Conservation (phyloP, 345 rosid genomes). For the Hirschfeldia incana region DNA sequence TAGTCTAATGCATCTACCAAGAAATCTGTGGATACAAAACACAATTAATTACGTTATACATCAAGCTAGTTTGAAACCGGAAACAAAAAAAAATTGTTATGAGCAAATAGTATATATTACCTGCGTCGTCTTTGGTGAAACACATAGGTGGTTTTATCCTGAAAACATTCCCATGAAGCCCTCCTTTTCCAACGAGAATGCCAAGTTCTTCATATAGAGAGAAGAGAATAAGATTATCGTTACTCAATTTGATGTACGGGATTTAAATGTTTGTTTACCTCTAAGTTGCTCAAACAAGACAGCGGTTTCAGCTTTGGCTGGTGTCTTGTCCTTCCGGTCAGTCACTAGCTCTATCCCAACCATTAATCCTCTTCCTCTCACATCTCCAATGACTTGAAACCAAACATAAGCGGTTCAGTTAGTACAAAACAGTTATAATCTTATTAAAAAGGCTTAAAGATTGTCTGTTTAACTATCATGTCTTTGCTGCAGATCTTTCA, state of each 20-base stretch:
- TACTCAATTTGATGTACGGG: not conserved
- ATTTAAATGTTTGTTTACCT: slow-evolving; percentile 46
- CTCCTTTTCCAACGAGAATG: slow-evolving; percentile 85
- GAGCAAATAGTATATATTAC: slow-evolving; percentile 27
- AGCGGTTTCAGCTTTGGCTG: slow-evolving; percentile 81
- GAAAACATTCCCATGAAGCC: slow-evolving; percentile 84
- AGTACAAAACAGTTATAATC: too few species aligned
- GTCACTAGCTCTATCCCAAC: slow-evolving; percentile 81
- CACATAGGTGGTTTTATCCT: slow-evolving; percentile 97
- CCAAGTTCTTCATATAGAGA: slow-evolving; percentile 60
- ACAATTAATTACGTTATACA: not conserved
- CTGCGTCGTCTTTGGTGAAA: slow-evolving; percentile 88
- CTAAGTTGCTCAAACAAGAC: slow-evolving; percentile 77
- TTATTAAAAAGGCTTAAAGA: too few species aligned
- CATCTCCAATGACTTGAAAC: slow-evolving; percentile 80
- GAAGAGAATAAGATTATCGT: not conserved
- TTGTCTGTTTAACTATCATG: too few species aligned
- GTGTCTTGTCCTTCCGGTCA: slow-evolving; percentile 77
- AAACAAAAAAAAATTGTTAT: not conserved
- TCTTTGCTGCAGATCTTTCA: slow-evolving; percentile 66
- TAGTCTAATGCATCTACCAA: slow-evolving; percentile 3
- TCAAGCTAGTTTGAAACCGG: not conserved
- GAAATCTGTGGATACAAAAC: not conserved
- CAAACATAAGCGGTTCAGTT: not conserved
- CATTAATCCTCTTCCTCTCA: slow-evolving; percentile 92